Base-by-base conservation (phyloP, 257 asterid genomes). In the Cruciata laevipes region DNA sequence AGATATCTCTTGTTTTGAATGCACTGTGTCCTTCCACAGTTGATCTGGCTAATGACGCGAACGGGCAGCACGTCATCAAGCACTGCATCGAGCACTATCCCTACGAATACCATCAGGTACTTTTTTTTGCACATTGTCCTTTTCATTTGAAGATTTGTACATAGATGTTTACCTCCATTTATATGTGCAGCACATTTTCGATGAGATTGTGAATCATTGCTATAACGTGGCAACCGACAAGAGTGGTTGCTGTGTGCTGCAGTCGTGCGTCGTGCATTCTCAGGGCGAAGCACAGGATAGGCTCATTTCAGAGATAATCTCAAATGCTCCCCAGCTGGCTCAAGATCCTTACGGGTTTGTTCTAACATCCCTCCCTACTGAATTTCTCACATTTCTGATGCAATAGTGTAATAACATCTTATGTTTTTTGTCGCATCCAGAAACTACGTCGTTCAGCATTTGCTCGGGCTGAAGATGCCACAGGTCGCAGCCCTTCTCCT, bases 401-500 rank as follows among this genome's bases (percentile, higher is more conserved):
- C 33, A 38, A 49, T 49, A 3, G 57, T 18, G 18, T 62, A 40
- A 27, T 32, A 20, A 65, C 64, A 16, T 69, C 24, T 33, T 31
- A 6, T 23, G 42, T 64, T 76, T 40, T 67, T 40, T 68, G 72
- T 70, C 12, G 27, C 56, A 33, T 75, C 2, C 57, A 91, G 98
- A 49, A 91, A 91, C 82, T 91, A 89, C 52, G 98, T 91, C 71
- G 85, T 89, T 76, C 98, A 91, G 78, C 84, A 81, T 71, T 79
- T 89, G 68, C 77, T 89, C 31, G 90, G 82, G 7, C 51, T 76
- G 79, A 81, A 75, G 67, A 75, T 80, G 12, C 89, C 78, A 5
- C 76, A 73, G 62, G 84, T 77, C 38, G 74, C 82, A 5, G 69
- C 42, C 20, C 58, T 65, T 67, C 83, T 91, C 21, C 12, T 84